Evolutionary conservation across 2,329 filamentous ascomycete species (phyloP).

Genomic region (Ceratocystis variospora): DNA sequence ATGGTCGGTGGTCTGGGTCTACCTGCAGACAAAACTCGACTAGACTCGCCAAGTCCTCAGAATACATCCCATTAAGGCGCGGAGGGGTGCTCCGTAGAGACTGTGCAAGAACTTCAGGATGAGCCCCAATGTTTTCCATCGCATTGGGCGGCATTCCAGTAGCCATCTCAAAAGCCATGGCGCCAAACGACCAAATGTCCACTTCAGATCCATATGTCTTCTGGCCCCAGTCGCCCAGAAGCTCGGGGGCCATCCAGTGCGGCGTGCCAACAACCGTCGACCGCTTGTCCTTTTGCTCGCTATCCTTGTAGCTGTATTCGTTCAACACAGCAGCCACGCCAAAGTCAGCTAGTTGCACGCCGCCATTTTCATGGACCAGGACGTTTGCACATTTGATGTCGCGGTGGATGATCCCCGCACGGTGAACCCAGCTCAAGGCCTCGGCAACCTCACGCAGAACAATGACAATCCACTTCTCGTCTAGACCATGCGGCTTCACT

Average conservation of each 20-base stretch:
- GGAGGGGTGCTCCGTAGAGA: constrained; percentile 50
- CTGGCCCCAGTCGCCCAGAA: constrained; percentile 44
- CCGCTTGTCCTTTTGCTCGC: constrained; percentile 64
- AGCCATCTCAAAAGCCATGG: constrained; percentile 68
- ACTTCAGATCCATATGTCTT: constrained; percentile 50
- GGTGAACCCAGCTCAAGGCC: constrained; percentile 53
- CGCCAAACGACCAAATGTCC: constrained; percentile 77
- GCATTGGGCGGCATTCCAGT: constrained; percentile 61
- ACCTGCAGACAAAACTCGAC: constrained; percentile 61
- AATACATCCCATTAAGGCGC: constrained; percentile 58
- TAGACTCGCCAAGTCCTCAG: constrained; percentile 52
- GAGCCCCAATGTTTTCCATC: constrained; percentile 33
- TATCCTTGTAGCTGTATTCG: constrained; percentile 27
- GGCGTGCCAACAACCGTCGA: constrained; percentile 71
- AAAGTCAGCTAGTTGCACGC: constrained; percentile 73
- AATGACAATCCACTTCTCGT: constrained; percentile 56
- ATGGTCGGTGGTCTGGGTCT: constrained; percentile 53
- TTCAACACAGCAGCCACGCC: constrained; percentile 52
- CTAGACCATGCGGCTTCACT: constrained; percentile 49
- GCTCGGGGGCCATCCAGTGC: constrained; percentile 76
- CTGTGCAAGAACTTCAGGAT: constrained; percentile 31
- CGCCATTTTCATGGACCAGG: constrained; percentile 60
- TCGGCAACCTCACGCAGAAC: constrained; percentile 53
- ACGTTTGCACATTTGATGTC: constrained; percentile 70
- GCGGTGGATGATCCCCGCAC: constrained; percentile 54